Conservation (phyloP, 2,329 filamentous ascomycete genomes). For the Teratosphaeria destructans region DNA sequence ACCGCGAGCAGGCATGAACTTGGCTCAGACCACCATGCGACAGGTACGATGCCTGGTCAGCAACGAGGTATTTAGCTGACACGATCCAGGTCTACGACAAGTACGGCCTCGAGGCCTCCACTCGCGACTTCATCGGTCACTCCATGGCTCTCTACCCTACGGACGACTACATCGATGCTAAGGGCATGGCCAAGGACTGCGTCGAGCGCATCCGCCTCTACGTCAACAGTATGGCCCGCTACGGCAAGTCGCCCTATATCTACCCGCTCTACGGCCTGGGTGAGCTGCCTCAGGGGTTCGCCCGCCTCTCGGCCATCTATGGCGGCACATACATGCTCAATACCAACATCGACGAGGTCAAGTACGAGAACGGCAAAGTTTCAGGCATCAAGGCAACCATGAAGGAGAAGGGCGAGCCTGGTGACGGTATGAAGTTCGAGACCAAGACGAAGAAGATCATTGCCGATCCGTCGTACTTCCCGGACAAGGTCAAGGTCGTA, state of each 20-base stretch:
- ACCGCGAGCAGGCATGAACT: conserved; percentile 36
- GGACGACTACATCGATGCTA: conserved; percentile 69
- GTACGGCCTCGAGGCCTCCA: conserved; percentile 80
- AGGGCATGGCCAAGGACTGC: conserved; percentile 68
- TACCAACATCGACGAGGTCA: conserved; percentile 80
- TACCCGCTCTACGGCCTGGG: conserved; percentile 96
- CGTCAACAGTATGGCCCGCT: conserved; percentile 92
- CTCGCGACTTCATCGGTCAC: conserved; percentile 93
- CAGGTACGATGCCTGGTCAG: conserved; percentile 64
- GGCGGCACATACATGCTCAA: conserved; percentile 99
- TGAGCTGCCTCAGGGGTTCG: conserved; percentile 95
- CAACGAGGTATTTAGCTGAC: conserved; percentile 36
- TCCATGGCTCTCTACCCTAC: conserved; percentile 94
- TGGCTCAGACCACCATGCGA: conserved; percentile 1
- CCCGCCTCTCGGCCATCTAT: conserved; percentile 94
- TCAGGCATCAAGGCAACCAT: conserved; percentile 95
- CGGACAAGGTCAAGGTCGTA: conserved; percentile 73
- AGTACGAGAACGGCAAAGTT: conserved; percentile 73
- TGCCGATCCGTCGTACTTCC: conserved; percentile 94
- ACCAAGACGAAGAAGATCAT: conserved; percentile 95
- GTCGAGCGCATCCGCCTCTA: conserved; percentile 91
- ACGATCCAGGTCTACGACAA: conserved; percentile 99
- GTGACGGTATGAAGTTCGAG: conserved; percentile 75
- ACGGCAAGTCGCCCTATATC: conserved; percentile 98
- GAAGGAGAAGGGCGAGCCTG: conserved; percentile 68